These are phyloP conservation scores for Thermothielavioides terrestris DNA, from an alignment of 495 filamentous ascomycete genomes.

Conservation along the genomic window DNA sequence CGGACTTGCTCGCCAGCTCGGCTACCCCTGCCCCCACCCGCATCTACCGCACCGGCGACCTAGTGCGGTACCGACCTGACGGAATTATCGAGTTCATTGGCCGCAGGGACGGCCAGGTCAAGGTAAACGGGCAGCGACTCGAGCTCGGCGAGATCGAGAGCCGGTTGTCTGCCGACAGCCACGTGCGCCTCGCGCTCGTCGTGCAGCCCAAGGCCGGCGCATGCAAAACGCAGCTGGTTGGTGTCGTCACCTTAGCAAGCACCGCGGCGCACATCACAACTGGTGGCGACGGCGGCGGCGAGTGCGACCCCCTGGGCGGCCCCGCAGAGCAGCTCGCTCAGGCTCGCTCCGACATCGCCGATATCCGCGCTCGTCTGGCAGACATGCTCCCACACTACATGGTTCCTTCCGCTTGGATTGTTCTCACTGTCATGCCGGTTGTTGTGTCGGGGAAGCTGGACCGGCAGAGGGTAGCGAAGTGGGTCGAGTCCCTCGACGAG, in stretches of 20 bases:
- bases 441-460: conserved; percentile 48
- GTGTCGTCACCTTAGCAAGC: conserved; percentile 11
- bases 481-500: conserved; percentile 13
- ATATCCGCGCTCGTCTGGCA: conserved; percentile 4
- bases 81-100: conserved; percentile 43
- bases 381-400: conserved; percentile 38
- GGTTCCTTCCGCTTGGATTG: conserved; percentile 50
- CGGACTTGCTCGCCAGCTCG: neutral
- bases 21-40: neutral
- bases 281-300: neutral
- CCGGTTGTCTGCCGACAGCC: conserved; percentile 21
- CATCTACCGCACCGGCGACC: conserved; percentile 53
- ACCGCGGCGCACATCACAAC: neutral
- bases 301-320: conserved; percentile 4
- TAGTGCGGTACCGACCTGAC: conserved; percentile 46
- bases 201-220: conserved; percentile 16
- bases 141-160: conserved; percentile 47
- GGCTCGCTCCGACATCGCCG: conserved; percentile 6
- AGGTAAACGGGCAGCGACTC: conserved; percentile 31
- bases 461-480: conserved; percentile 26
- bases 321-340: conserved; percentile 5
- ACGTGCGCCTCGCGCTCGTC: conserved; percentile 12
- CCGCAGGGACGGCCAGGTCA: conserved; percentile 26
- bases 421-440: conserved; percentile 42
- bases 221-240: conserved; percentile 14